Base-by-base conservation (phyloP, 2,329 filamentous ascomycete genomes). In the Mycosphaerelloides madeirae region DNA sequence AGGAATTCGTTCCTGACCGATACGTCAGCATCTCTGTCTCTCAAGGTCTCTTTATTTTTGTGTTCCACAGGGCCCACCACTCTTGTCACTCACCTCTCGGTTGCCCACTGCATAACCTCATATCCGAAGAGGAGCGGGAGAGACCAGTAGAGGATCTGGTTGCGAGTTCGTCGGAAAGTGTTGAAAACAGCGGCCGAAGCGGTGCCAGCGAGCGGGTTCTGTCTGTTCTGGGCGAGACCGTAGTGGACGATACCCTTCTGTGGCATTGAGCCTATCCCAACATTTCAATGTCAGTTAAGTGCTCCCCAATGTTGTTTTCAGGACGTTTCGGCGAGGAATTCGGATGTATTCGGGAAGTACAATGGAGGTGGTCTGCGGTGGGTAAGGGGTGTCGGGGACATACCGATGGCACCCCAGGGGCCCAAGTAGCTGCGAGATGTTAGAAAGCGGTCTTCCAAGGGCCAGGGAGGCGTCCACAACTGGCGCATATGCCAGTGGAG, bases 171-270 rank as follows among this genome's bases (percentile, higher is more conserved):
- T 70, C 93, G 84, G 79, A 85, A 94, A 61, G 81, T 84, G 80
- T 98, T 98, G 84, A 97, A 97, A 75, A 97, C 73, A 64, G 90
- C 91, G 57, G 84, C 85, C 69, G 91, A 74, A 55, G 78, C 70
- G 49, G 84, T 75, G 61, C 87, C 87, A 54, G 88, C 88, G 57
- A 95, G 78, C 53, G 89, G 86, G 64, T 86, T 83, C 76, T 95
- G 91, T 67, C 86, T 84, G 79, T 98, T 97, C 57, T 85, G 72
- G 59, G 87, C 84, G 58, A 98, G 66, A 56, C 83, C 78, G 73
- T 94, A 97, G 62, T 75, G 74, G 44, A 75, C 71, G 48, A 84
- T 72, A 61, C 80, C 79, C 63, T 80, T 80, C 64, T 83, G 80
- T 29, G 73, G 67, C 60, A 62, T 70, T 37, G 68, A 71, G 53